A percentile compares a stretch with the other conserved stretches of the same genome.
Conservation (phyloP, 1,284 basidiomycete genomes). For the Amylostereum areolatum region DNA sequence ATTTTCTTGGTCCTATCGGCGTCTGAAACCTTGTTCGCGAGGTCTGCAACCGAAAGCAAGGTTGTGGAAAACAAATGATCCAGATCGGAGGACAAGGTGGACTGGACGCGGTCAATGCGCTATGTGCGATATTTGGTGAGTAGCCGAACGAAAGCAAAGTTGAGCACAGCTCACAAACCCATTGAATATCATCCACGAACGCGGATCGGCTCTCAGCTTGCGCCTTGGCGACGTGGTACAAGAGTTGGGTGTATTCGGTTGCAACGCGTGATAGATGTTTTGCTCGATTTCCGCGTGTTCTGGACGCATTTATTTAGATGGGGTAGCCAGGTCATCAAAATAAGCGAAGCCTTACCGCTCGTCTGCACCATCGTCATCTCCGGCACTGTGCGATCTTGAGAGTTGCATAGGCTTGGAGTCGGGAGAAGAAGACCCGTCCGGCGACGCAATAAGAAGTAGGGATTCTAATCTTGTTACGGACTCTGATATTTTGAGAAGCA, state of each 20-base stretch:
- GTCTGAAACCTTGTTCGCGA: conserved; percentile 38
- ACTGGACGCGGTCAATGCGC: conserved; percentile 77
- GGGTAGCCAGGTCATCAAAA: neutral
- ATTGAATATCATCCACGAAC: conserved; percentile 79
- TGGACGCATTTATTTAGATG: conserved; percentile 18
- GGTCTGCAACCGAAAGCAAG: conserved; percentile 40
- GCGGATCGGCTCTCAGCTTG: conserved; percentile 58
- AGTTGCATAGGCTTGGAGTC: conserved; percentile 22
- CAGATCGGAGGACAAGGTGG: conserved; percentile 78
- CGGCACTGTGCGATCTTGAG: conserved; percentile 18
- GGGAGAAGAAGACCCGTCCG: conserved; percentile 30
- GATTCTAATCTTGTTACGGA: conserved; percentile 80
- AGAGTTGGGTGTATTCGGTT: conserved; percentile 86
- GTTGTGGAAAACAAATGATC: conserved; percentile 70
- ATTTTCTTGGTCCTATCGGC: conserved; percentile 58
- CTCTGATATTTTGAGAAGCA: conserved; percentile 85
- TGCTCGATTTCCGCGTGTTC: conserved; percentile 58
- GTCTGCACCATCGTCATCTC: conserved; percentile 24
- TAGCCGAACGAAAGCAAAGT: conserved; percentile 6
- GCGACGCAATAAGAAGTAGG: conserved; percentile 61
- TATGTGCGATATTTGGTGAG: conserved; percentile 24
- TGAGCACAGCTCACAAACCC: conserved; percentile 54
- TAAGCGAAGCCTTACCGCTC: conserved; percentile 28
- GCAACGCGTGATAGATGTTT: conserved; percentile 86
- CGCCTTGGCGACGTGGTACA: conserved; percentile 86